phyloP scores from a whole-genome alignment of 208 protist genomes.

The Trypanosoma conorhini region DNA sequence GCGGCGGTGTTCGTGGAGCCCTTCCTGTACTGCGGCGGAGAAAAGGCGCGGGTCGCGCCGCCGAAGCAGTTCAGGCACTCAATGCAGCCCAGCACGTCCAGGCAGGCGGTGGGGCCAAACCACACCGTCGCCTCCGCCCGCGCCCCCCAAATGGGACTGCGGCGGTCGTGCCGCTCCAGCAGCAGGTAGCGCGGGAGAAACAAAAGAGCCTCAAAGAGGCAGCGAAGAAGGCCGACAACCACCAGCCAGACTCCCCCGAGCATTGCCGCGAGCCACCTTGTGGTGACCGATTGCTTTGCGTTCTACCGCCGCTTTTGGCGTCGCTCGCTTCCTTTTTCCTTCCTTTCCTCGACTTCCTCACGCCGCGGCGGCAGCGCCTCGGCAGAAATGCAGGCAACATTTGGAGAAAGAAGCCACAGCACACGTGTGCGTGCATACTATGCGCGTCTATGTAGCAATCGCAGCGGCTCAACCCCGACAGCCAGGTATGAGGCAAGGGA shows the following conservation, averaged over 20 bases:
- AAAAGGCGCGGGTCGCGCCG: neutral
- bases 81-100: slow-evolving; percentile 17
- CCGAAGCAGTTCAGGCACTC: slow-evolving; percentile 2
- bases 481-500: neutral
- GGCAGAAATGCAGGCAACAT: neutral
- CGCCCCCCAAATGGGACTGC: slow-evolving; percentile 18
- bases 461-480: neutral
- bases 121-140: slow-evolving; percentile 25
- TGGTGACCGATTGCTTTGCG: neutral
- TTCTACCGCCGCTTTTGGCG: neutral
- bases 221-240: slow-evolving; percentile 7
- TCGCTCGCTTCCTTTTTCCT: neutral
- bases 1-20: neutral
- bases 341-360: neutral
- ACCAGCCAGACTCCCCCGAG: slow-evolving; percentile 2
- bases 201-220: slow-evolving; percentile 8
- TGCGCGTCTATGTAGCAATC: neutral
- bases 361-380: neutral
- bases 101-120: neutral
- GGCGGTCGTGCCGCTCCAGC: slow-evolving; percentile 20
- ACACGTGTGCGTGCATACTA: neutral
- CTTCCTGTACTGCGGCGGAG: neutral
- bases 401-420: neutral
- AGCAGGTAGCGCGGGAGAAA: slow-evolving; percentile 30
- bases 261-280: neutral